phyloP scores from a whole-genome alignment of 441 rosid species.

The Breynia disticha region DNA sequence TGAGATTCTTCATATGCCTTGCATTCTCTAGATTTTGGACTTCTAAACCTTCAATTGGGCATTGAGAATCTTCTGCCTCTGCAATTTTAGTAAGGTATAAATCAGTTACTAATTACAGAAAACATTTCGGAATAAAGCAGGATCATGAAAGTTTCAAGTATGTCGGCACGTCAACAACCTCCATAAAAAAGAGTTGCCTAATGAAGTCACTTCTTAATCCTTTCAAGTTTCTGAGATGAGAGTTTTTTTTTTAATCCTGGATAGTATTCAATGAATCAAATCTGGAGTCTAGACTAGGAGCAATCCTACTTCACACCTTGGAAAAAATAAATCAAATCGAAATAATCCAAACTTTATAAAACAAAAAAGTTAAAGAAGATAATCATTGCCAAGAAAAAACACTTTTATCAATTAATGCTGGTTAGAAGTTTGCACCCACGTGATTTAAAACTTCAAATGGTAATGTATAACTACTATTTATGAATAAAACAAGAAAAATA shows the following conservation, averaged over 20 bases:
- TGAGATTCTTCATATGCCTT: conserved; percentile 38
- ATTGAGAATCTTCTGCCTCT: conserved; percentile 79
- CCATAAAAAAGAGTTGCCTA: too few species aligned
- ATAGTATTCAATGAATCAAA: conserved; percentile 69
- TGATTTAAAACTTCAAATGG: too few species aligned
- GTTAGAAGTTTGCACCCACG: too few species aligned
- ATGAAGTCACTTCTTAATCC: too few species aligned
- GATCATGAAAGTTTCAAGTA: too few species aligned
- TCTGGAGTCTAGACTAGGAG: conserved; percentile 73
- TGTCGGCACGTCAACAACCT: too few species aligned
- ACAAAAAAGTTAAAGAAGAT: not conserved
- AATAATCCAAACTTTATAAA: conserved; percentile 1
- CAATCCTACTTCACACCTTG: conserved; percentile 93
- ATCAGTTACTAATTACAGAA: too few species aligned
- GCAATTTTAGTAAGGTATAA: conserved; percentile 12
- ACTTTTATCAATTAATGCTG: too few species aligned
- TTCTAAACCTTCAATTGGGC: conserved; percentile 64
- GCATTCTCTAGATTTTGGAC: conserved; percentile 32
- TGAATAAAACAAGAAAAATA: too few species aligned
- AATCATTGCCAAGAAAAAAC: too few species aligned
- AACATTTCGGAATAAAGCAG: too few species aligned
- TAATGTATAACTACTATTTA: too few species aligned
- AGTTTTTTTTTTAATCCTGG: not conserved
- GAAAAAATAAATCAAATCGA: conserved; percentile 6
- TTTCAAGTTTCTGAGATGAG: not conserved